These are phyloP conservation scores for Hippophae gyantsensis DNA, from an alignment of 306 rosid species.

Conservation along the genomic window DNA sequence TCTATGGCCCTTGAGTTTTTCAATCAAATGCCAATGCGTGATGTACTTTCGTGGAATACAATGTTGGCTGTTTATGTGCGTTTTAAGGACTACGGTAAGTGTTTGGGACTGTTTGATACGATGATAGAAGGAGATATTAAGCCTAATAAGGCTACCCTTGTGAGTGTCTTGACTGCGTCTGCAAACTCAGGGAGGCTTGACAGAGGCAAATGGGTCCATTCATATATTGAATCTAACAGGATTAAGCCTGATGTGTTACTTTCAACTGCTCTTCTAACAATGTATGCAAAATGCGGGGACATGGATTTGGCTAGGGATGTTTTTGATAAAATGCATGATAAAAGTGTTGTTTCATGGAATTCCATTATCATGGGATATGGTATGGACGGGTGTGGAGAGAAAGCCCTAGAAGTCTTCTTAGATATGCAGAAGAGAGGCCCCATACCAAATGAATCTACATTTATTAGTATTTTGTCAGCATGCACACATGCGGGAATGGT, in stretches of 20 bases:
- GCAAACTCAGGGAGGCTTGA: constrained; percentile 48
- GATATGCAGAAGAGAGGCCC: constrained; percentile 46
- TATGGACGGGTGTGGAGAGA: constrained; percentile 43
- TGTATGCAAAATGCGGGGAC: constrained; percentile 59
- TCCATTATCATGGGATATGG: constrained; percentile 65
- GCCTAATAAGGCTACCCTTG: constrained; percentile 60
- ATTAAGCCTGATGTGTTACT: constrained; percentile 47
- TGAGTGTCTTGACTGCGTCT: constrained; percentile 55
- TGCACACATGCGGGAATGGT: constrained; percentile 54
- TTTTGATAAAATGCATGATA: constrained; percentile 45
- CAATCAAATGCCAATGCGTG: constrained; percentile 27
- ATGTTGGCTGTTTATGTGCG: constrained; percentile 39
- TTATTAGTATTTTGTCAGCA: constrained; percentile 50
- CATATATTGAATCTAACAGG: constrained; percentile 26
- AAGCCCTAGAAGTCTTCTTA: constrained; percentile 37
- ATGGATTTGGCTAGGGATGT: constrained; percentile 48
- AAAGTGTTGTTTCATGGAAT: constrained; percentile 55
- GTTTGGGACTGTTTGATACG: constrained; percentile 37
- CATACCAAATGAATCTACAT: constrained; percentile 47
- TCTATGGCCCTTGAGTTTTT: constrained; percentile 31
- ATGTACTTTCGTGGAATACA: constrained; percentile 51
- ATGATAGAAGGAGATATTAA: constrained; percentile 39
- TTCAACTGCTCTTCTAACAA: constrained; percentile 46
- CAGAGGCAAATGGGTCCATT: constrained; percentile 42
- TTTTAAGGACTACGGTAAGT: constrained; percentile 33